Evolutionary conservation across 345 rosid species (phyloP).

Genomic region (Clarkia xantiana): DNA sequence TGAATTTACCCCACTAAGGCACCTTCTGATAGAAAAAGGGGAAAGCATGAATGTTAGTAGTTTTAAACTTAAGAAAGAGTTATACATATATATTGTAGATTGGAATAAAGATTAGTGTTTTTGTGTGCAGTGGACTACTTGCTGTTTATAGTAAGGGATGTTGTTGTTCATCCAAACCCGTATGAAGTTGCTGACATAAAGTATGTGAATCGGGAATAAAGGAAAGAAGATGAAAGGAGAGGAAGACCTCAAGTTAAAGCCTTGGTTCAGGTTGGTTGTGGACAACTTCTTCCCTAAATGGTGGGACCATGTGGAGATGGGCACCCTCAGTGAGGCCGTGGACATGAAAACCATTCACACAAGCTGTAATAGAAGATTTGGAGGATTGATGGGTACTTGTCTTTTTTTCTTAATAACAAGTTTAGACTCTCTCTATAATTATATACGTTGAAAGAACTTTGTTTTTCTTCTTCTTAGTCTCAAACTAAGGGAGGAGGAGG

Average conservation of each 20-base stretch:
- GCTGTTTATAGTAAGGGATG: slow-evolving; percentile 74
- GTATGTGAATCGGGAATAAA: slow-evolving; percentile 68
- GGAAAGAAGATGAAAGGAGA: slow-evolving; percentile 84
- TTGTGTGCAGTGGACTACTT: slow-evolving; percentile 69
- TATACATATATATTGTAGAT: background rate
- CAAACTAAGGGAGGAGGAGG: no score
- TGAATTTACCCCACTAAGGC: slow-evolving; percentile 67
- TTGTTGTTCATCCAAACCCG: slow-evolving; percentile 54
- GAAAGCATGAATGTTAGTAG: slow-evolving; percentile 82
- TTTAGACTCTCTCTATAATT: no score
- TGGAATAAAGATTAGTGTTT: background rate
- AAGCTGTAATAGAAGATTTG: slow-evolving; percentile 43
- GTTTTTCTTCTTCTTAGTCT: no score
- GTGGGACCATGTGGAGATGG: slow-evolving; percentile 88
- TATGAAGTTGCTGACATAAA: slow-evolving; percentile 75
- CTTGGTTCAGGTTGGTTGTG: slow-evolving; percentile 92
- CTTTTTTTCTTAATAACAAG: no score
- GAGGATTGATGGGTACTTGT: no score
- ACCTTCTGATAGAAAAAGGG: slow-evolving; percentile 97
- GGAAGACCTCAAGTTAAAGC: slow-evolving; percentile 66
- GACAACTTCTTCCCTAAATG: slow-evolving; percentile 87
- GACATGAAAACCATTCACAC: slow-evolving; percentile 84
- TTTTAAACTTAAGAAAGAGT: background rate
- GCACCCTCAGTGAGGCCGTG: slow-evolving; percentile 43
- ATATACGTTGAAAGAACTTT: no score